Evolutionary conservation across 1,284 basidiomycete species (phyloP), one percentile per base, ranked within the genome.

Genomic region (Lignosus rhinocerotis): DNA sequence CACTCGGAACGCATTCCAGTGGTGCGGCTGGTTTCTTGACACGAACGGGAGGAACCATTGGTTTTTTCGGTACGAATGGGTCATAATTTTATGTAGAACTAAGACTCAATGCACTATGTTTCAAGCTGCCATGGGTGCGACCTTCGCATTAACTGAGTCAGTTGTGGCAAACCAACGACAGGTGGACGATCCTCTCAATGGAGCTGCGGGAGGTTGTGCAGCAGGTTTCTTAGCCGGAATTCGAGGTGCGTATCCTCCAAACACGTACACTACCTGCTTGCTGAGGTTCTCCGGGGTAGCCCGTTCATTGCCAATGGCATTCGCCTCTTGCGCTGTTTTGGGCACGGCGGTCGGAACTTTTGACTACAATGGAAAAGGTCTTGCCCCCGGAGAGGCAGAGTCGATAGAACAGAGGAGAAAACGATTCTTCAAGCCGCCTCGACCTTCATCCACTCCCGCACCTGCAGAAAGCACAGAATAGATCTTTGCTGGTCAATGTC

Each of bases 211-310:
- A 62, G 95, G 92, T 56, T 97, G 95, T 75, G 95, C 94, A 51
- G 94, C 94, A 55, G 95, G 95, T 50, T 92, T 97, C 74, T 78
- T 97, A 62, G 92, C 92, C 44, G 95, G 95, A 60, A 79, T 95
- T 60, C 82, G 88, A 77, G 81, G 93, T 93, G 71, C 57, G 84
- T 80, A 51, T 38, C n/a, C 53, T 65, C 32, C 61, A 9, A 6
- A 44, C 46, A 30, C 31, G 34, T 21, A 17, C 14, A 19, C 17
- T 42, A 17, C 36, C 19, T n/a, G 25, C 39, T 17, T 55, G n/a
- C 59, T 63, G 55, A 66, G 59, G 42, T 38, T n/a, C 54, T 54
- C 38, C 44, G 51, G 41, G 57, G 34, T 66, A 94, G 93, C 85
- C 54, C 86, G 92, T 64, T 97, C 94, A 25, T 69, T 97, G 62